Conservation (phyloP, 2,329 filamentous ascomycete genomes). For the Hortaea sp. region DNA sequence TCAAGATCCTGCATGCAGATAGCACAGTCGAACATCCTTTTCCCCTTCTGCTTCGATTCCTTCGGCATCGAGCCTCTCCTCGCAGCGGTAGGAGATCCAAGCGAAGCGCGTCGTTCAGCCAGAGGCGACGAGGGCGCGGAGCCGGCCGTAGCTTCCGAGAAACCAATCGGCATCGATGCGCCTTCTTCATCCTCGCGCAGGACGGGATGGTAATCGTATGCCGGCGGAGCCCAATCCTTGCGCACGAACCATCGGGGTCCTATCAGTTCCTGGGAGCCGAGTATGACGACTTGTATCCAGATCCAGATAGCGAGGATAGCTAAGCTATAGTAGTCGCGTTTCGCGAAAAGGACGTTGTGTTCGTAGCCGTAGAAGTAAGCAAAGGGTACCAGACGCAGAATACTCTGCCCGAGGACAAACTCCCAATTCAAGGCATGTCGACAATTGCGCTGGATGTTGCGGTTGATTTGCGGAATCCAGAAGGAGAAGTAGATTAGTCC, state of each 20-base stretch:
- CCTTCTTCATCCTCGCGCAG: conserved; percentile 77
- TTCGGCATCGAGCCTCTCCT: conserved; percentile 13
- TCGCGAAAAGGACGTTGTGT: conserved; percentile 72
- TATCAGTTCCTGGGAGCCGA: conserved; percentile 74
- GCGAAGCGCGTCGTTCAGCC: conserved; percentile 19
- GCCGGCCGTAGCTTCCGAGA: conserved; percentile 26
- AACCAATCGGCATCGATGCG: conserved; percentile 64
- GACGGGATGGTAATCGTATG: conserved; percentile 92
- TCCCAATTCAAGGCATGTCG: conserved; percentile 84
- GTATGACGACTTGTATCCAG: conserved; percentile 70
- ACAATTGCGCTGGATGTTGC: conserved; percentile 84
- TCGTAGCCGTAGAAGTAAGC: conserved; percentile 73
- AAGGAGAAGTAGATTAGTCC: conserved; percentile 74
- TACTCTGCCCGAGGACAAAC: conserved; percentile 75
- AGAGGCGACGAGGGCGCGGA: conserved; percentile 18
- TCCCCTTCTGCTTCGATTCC: conserved; percentile 44
- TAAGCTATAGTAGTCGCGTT: conserved; percentile 57
- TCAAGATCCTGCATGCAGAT: conserved; percentile 91
- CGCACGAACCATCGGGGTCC: conserved; percentile 82
- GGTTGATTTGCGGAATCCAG: conserved; percentile 84
- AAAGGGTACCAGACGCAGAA: conserved; percentile 68
- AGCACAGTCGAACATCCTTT: conserved; percentile 71
- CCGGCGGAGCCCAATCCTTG: conserved; percentile 54
- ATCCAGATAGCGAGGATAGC: conserved; percentile 62
- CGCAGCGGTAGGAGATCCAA: conserved; percentile 4